Conservation (phyloP, 192 early-diverging fungal species). For the Helicostylum pulchrum region DNA sequence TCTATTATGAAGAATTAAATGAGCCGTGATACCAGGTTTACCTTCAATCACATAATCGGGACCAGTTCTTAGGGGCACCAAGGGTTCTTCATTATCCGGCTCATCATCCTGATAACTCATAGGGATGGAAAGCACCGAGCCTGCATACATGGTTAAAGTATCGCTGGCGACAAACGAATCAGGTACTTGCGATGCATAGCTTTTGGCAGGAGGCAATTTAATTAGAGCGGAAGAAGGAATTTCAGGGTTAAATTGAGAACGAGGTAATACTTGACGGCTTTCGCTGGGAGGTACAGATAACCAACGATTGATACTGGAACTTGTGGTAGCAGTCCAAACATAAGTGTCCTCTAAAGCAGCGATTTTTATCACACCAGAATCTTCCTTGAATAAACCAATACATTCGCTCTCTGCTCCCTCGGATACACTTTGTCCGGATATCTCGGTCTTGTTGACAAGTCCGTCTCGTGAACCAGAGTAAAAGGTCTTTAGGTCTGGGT, state of each 20-base stretch:
- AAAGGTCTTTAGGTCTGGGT: slow-evolving; percentile 85
- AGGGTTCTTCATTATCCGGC: slow-evolving; percentile 20
- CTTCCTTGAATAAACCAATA: slow-evolving; percentile 85
- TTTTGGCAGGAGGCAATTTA: slow-evolving; percentile 41
- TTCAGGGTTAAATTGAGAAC: slow-evolving; percentile 28
- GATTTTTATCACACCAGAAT: slow-evolving; percentile 76
- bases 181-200: slow-evolving; percentile 33
- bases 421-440: slow-evolving; percentile 43
- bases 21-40: slow-evolving; percentile 62
- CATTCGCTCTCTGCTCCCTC: slow-evolving; percentile 66
- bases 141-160: slow-evolving; percentile 36
- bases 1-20: slow-evolving; percentile 77
- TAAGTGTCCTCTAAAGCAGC: slow-evolving; percentile 82
- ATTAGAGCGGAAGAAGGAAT: slow-evolving; percentile 48
- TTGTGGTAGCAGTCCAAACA: slow-evolving; percentile 89
- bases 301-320: slow-evolving; percentile 85
- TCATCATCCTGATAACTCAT: slow-evolving; percentile 38
- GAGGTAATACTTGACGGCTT: slow-evolving; percentile 32
- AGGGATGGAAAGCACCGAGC: slow-evolving; percentile 39
- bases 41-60: slow-evolving; percentile 41
- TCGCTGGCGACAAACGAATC: slow-evolving; percentile 39
- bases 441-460: slow-evolving; percentile 78
- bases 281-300: slow-evolving; percentile 61
- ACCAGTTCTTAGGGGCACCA: slow-evolving; percentile 32
- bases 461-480: slow-evolving; percentile 94